Evolutionary conservation across 2,329 filamentous ascomycete species (phyloP).

Genomic region (Calonectria pseudoreteaudii): DNA sequence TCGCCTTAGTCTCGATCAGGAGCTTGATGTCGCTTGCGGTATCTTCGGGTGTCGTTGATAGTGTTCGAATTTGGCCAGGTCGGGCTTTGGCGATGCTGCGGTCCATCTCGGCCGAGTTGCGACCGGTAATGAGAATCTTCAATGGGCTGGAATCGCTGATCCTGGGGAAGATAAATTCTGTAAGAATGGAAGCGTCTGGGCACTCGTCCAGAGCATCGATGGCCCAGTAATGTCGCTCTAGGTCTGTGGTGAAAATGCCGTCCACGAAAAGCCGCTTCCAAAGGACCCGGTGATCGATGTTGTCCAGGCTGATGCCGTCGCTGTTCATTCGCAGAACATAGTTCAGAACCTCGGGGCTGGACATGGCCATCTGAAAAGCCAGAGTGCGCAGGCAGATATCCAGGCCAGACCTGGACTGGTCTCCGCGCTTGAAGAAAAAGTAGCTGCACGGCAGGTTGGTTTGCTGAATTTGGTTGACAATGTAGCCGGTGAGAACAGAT

Average conservation of each 20-base stretch:
- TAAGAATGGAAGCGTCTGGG: constrained; percentile 35
- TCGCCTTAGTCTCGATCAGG: constrained; percentile 19
- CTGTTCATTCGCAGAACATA: constrained; percentile 42
- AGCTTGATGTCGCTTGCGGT: constrained; percentile 34
- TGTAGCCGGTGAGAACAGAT: constrained; percentile 47
- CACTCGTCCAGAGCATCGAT: constrained; percentile 35
- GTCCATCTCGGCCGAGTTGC: constrained; percentile 37
- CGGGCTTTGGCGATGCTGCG: constrained; percentile 22
- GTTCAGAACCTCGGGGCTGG: constrained; percentile 33
- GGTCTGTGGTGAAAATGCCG: constrained; percentile 22
- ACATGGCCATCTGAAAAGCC: constrained; percentile 45
- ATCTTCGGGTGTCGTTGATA: constrained; percentile 22
- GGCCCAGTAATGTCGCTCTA: constrained; percentile 47
- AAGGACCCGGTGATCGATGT: constrained; percentile 44
- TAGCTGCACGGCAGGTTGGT: constrained; percentile 28
- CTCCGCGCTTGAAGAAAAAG: constrained; percentile 44
- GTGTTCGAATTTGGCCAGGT: constrained; percentile 16
- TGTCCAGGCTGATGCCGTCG: constrained; percentile 47
- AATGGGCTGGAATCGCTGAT: constrained; percentile 25
- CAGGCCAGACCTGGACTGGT: constrained; percentile 35
- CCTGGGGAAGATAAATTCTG: constrained; percentile 43
- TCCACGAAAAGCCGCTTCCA: constrained; percentile 30
- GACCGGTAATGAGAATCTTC: constrained; percentile 47
- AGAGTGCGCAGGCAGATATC: constrained; percentile 44
- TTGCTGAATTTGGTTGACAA: constrained; percentile 43